Percentiles rank a stretch among this genome's conserved stretches.
Conservation (phyloP, 208 protist genomes). For the Acanthamoeba lenticulata region DNA sequence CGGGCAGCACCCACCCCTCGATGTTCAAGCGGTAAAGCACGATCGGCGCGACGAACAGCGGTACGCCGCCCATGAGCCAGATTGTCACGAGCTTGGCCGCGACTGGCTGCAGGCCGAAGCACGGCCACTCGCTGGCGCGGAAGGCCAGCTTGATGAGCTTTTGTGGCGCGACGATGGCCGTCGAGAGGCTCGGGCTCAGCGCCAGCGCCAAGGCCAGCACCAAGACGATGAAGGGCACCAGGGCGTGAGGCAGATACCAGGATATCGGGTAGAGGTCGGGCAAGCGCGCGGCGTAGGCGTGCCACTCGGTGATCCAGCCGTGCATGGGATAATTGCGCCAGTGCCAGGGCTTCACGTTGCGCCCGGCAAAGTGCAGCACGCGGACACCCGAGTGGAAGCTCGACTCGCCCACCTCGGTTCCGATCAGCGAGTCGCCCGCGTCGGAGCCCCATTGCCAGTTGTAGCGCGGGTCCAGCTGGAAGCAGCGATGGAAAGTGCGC, state of each 20-base stretch:
- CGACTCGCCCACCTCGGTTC: neutral
- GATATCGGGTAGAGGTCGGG: neutral
- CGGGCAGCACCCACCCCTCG: neutral
- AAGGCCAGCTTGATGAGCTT: neutral
- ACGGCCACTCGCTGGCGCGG: neutral
- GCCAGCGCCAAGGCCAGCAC: neutral
- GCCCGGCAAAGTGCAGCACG: constrained; percentile 14
- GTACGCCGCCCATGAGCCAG: neutral
- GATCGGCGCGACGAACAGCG: neutral
- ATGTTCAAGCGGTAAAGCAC: neutral
- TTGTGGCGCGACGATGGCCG: neutral
- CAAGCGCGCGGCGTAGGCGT: neutral
- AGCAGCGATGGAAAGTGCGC: neutral
- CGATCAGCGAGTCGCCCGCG: neutral
- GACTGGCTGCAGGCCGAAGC: neutral
- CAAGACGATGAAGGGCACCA: neutral
- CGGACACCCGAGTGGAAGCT: neutral
- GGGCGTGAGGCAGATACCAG: neutral
- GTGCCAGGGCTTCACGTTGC: constrained; percentile 14
- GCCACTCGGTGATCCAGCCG: neutral
- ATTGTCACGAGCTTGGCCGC: neutral
- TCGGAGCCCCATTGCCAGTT: constrained; percentile 50
- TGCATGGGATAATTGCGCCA: constrained; percentile 10
- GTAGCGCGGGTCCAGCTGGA: neutral
- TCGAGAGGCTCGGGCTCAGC: neutral